These are phyloP conservation scores for Erythrophleum fordii DNA, from an alignment of 306 rosid genomes.

Conservation along the genomic window DNA sequence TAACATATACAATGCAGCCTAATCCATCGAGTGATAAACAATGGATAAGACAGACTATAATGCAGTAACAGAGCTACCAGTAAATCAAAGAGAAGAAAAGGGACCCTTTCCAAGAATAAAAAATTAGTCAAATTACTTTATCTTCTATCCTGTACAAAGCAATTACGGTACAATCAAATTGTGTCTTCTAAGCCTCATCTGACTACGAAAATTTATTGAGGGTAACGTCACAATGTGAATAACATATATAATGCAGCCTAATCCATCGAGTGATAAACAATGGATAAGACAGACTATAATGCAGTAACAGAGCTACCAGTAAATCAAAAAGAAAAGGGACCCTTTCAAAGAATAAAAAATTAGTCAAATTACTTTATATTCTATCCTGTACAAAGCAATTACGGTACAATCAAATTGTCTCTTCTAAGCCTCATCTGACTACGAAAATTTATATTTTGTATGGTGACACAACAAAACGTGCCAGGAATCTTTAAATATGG, in stretches of 20 bases:
- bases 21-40: not conserved
- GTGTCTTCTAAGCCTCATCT: conserved; percentile 20
- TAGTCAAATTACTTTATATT: conserved; percentile 32
- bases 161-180: conserved; percentile 30
- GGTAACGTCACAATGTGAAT: too few relatives aligned
- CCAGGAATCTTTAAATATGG: not conserved
- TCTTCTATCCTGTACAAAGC: conserved; percentile 46
- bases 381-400: conserved; percentile 44
- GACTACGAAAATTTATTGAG: not conserved
- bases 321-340: not conserved
- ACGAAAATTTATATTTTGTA: not conserved
- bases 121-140: conserved; percentile 24
- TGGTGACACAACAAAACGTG: conserved; percentile 30
- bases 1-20: not conserved
- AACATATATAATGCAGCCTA: not conserved
- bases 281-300: not conserved
- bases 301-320: not conserved
- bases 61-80: not conserved
- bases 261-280: not conserved
- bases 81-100: not conserved
- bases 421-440: conserved; percentile 18
- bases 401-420: conserved; percentile 25
- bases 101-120: conserved; percentile 20
- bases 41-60: not conserved
- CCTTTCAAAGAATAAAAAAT: conserved; percentile 29